phyloP scores from a whole-genome alignment of 306 rosid genomes.

The Lathyrus tuberosus region DNA sequence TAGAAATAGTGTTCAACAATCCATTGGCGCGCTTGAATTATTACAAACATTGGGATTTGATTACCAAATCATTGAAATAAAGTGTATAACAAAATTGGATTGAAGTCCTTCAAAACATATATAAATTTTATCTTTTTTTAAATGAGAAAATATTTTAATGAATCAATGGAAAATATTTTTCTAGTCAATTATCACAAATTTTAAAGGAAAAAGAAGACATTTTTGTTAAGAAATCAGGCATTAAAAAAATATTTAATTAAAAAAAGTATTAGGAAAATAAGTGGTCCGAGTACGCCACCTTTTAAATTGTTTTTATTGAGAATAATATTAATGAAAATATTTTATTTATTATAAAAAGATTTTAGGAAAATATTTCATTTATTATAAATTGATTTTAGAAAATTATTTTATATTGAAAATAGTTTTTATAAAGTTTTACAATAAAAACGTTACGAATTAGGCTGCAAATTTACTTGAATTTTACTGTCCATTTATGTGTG shows the following conservation, averaged over 20 bases:
- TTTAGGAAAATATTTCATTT: neutral
- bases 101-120: conserved; percentile 12
- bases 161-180: conserved; percentile 23
- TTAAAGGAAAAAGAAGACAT: conserved; percentile 1
- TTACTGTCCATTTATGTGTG: neutral
- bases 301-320: conserved; percentile 21
- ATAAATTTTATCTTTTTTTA: conserved; percentile 1
- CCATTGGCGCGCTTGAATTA: too few species aligned
- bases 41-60: neutral
- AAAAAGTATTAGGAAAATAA: neutral
- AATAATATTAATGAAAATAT: conserved; percentile 32
- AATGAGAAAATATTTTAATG: conserved; percentile 22
- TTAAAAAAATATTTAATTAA: neutral
- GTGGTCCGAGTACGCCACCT: neutral
- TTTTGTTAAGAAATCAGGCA: conserved; percentile 24
- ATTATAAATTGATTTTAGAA: neutral
- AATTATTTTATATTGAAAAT: conserved; percentile 23
- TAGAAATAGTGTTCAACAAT: too few species aligned
- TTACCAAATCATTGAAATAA: conserved; percentile 16
- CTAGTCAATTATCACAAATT: conserved; percentile 6
- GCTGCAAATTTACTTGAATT: conserved; percentile 21
- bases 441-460: conserved; percentile 7
- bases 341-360: neutral
- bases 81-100: conserved; percentile 21
- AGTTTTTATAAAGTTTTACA: neutral